Conservation (phyloP, 108 stramenopile species). For the Craspedostauros australis region DNA sequence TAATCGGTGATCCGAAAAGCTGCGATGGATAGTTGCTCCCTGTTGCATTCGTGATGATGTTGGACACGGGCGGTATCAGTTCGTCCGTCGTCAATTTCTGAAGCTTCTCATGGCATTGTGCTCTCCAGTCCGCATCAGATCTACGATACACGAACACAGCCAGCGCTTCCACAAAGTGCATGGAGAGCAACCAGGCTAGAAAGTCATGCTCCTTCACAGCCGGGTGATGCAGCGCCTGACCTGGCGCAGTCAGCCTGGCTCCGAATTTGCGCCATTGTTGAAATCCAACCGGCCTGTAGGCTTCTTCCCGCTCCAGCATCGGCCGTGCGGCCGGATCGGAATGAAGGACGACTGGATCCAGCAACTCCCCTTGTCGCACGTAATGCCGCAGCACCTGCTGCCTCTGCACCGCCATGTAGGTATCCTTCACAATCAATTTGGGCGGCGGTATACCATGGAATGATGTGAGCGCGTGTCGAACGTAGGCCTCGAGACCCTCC, state of each 20-base stretch:
- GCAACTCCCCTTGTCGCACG: slow-evolving; percentile 11
- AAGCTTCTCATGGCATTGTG: not conserved
- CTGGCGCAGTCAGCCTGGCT: slow-evolving; percentile 53
- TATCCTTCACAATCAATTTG: slow-evolving; percentile 66
- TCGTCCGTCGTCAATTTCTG: no score
- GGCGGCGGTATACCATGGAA: slow-evolving; percentile 15
- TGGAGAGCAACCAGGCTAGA: slow-evolving; percentile 53
- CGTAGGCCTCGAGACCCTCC: slow-evolving; percentile 49
- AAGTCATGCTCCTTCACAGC: slow-evolving; percentile 63
- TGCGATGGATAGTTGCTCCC: not conserved
- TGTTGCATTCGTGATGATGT: slow-evolving; percentile 1
- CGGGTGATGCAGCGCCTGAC: slow-evolving; percentile 60
- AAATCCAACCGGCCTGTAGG: slow-evolving; percentile 44
- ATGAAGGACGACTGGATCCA: slow-evolving; percentile 41
- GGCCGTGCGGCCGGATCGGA: slow-evolving; percentile 39
- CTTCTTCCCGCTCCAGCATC: slow-evolving; percentile 31
- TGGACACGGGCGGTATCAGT: slow-evolving; percentile 22
- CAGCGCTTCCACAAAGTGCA: slow-evolving; percentile 59
- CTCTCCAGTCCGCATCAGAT: not conserved
- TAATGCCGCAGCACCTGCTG: slow-evolving; percentile 23
- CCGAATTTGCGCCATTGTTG: slow-evolving; percentile 62
- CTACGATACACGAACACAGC: no score
- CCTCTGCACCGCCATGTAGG: slow-evolving; percentile 28
- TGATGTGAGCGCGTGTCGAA: slow-evolving; percentile 32
- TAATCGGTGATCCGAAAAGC: slow-evolving; percentile 14